Evolutionary conservation across 2,329 filamentous ascomycete genomes (phyloP).

Genomic region (Trichocomaceae sp.): DNA sequence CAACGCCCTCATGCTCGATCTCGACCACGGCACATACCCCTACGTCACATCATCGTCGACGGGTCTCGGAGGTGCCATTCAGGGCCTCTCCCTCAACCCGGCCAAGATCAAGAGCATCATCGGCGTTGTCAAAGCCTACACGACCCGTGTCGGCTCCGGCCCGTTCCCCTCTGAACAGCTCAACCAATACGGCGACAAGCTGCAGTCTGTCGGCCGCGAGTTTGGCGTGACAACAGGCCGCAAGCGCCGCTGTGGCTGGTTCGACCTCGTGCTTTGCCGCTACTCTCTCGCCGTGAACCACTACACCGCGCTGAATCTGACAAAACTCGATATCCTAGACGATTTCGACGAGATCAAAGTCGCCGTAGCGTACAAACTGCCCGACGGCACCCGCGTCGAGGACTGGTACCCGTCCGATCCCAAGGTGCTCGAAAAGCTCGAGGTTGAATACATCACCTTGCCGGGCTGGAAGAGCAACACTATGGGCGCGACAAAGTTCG

Average conservation of each 20-base stretch:
- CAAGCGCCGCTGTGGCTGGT: slow-evolving; percentile 58
- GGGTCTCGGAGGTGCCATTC: slow-evolving; percentile 47
- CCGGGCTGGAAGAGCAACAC: slow-evolving; percentile 57
- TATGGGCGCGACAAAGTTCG: slow-evolving; percentile 51
- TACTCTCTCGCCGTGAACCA: slow-evolving; percentile 53
- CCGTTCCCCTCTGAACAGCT: slow-evolving; percentile 59
- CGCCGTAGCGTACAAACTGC: slow-evolving; percentile 50
- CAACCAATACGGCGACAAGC: slow-evolving; percentile 50
- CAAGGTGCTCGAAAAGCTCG: slow-evolving; percentile 45
- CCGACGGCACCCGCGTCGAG: slow-evolving; percentile 43
- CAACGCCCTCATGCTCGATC: slow-evolving; percentile 58
- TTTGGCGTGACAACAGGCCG: slow-evolving; percentile 55
- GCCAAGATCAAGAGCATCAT: slow-evolving; percentile 52
- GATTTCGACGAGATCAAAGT: slow-evolving; percentile 58
- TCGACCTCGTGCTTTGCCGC: slow-evolving; percentile 58
- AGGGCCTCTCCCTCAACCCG: slow-evolving; percentile 54
- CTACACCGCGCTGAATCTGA: slow-evolving; percentile 54
- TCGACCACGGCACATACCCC: slow-evolving; percentile 48
- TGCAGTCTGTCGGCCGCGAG: slow-evolving; percentile 52
- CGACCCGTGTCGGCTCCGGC: slow-evolving; percentile 53
- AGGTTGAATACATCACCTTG: slow-evolving; percentile 54
- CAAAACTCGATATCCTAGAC: slow-evolving; percentile 59
- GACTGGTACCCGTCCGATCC: slow-evolving; percentile 54
- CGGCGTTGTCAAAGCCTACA: slow-evolving; percentile 61
- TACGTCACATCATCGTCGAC: slow-evolving; percentile 45